Base-by-base conservation (phyloP, 345 rosid species). In the Rhizophora mangle region DNA sequence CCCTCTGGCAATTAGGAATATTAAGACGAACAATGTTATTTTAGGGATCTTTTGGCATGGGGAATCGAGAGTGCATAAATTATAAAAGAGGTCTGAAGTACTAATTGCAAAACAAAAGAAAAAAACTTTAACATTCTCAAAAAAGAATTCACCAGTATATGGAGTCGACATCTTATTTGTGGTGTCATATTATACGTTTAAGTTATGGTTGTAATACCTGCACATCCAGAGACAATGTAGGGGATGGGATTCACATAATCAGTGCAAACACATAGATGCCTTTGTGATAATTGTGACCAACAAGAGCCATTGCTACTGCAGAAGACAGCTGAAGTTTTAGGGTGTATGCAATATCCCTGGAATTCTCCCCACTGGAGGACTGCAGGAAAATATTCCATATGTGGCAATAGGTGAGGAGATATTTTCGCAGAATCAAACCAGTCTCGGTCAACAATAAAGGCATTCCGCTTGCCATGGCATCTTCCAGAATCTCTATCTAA, bases 221-320 rank as follows among this genome's bases (percentile, higher is more conserved):
- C 29, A 55, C 59, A 55, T n/a, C 59, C 1, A 0, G 0, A 0
- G 24, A 0, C 0, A 29, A 61, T 34, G 4, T 30, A 20, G 22
- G 21, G 2, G 36, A 19, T 20, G 43, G 26, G 5, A 60, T 60
- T 30, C 7, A 4, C 4, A 24, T 10, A 43, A 43, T 54, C 26
- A 2, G 27, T n/a, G 43, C 72, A 68, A 43, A 68, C 29, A 11
- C 64, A 68, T 5, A 58, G 24, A 59, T 59, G 72, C 4, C 19
- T n/a, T 1, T 0, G 11, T 1, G 22, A 30, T 10, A 68, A 9
- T 5, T 58, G n/a, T 13, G 3, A 59, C 64, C 64, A 68, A 21
- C 57, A 68, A 47, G 20, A 46, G 21, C 27, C 51, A 26, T 68
- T 20, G 1, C 9, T 1, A 10, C 37, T 27, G 15, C 72, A 68